A percentile compares a stretch with the other conserved stretches of the same genome.
Evolutionary conservation across 2,329 filamentous ascomycete genomes (phyloP).

Genomic region (Tricladium varicosporioides): DNA sequence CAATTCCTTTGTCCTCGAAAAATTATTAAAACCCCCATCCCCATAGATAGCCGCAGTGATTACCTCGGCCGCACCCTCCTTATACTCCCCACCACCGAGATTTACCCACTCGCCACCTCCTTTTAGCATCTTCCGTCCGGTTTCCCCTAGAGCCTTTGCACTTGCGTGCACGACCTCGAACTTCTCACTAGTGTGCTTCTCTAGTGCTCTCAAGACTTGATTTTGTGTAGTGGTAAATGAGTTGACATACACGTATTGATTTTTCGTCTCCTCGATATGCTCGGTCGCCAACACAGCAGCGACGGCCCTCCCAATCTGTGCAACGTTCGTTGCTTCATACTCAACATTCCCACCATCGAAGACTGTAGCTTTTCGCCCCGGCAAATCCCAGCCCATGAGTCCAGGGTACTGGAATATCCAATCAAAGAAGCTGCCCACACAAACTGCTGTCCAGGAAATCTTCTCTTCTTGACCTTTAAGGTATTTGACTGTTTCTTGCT

Average conservation of each 20-base stretch:
- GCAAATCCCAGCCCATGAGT: conserved; percentile 50
- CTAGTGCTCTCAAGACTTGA: conserved; percentile 31
- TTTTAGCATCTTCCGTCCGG: neutral
- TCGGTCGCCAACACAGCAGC: conserved; percentile 28
- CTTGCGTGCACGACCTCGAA: conserved; percentile 23
- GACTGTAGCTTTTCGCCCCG: conserved; percentile 45
- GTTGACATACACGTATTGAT: conserved; percentile 33
- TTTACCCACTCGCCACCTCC: neutral
- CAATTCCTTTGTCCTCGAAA: conserved; percentile 2
- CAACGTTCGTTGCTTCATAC: conserved; percentile 32
- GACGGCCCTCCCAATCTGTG: conserved; percentile 32
- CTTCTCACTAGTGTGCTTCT: conserved; percentile 28
- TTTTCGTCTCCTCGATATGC: conserved; percentile 34
- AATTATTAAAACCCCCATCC: neutral
- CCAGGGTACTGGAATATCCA: conserved; percentile 30
- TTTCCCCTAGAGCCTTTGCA: neutral
- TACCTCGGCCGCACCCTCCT: neutral
- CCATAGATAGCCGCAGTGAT: conserved; percentile 2
- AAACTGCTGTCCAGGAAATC: conserved; percentile 44
- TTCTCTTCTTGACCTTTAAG: conserved; percentile 23
- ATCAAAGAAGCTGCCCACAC: neutral
- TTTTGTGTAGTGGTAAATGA: conserved; percentile 33
- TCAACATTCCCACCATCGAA: conserved; percentile 31
- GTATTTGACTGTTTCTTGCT: conserved; percentile 32
- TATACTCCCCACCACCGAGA: neutral